Evolutionary conservation across 768 basidiomycete species (phyloP), one percentile per base, ranked within the genome.

Genomic region (Podaxis sp.): DNA sequence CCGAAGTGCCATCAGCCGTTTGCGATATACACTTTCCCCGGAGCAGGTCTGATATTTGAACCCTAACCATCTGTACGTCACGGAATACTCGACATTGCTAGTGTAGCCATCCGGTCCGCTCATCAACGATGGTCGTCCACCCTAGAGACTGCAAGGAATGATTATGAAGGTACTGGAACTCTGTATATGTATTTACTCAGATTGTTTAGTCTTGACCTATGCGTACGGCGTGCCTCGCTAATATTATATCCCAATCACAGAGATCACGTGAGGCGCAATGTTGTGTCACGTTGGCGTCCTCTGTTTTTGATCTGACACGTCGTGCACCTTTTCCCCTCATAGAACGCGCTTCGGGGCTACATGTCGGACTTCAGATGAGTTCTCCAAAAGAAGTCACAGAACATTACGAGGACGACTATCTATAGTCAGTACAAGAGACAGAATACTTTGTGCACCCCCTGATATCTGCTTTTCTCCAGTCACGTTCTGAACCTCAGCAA

Each of bases 401-500:
- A 13, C 7, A 53, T 11, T 56, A 60, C 17, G 58, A 51, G 28
- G 51, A 58, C 22, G 59, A 65, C 13, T 57, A 63, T 48, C 36
- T 69, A 49, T 70, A 71, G 70, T 71, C 61, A 63, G 63, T 64
- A 22, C 10, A 10, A 15, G 2, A 48, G 12, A 26, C 8, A 8
- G 1, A 5, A 22, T n/a, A 12, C 17, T 10, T 36, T 5, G 12
- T 20, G 20, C 22, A n/a, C 41, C 17, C 40, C 7, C 52, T 63
- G 38, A 61, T 46, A 33, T n/a, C 48, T 20, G 26, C 49, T 38
- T 50, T 33, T 17, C 8, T 20, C 40, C 62, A 88, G 89, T 71
- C 76, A 88, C 8, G 82, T 93, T 38, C 82, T 94, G 49, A 94
- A 94, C 70, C 72, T 95, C 53, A 81, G 87, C 15, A 80, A 74